These are phyloP conservation scores for Suillus brevipes DNA, from an alignment of 768 basidiomycete genomes.

Conservation along the genomic window DNA sequence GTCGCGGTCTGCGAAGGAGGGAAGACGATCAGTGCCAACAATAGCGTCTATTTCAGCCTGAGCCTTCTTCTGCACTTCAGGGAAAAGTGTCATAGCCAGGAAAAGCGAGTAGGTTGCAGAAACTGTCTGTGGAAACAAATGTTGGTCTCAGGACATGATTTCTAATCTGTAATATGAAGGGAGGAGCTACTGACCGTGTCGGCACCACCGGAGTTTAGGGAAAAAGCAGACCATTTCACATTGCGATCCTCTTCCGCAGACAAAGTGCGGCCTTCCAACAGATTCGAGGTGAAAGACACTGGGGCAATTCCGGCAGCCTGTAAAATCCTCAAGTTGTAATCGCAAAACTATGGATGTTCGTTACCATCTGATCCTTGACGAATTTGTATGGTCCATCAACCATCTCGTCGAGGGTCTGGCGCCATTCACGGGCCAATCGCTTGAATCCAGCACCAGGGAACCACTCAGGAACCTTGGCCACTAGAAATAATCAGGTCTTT, in stretches of 20 bases:
- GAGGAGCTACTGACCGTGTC: conserved; percentile 37
- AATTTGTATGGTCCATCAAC: conserved; percentile 56
- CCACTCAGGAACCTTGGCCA: conserved; percentile 57
- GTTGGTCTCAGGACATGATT: conserved; percentile 1
- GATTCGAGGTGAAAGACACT: conserved; percentile 55
- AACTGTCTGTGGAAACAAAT: conserved; percentile 48
- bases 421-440: conserved; percentile 52
- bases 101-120: conserved; percentile 62
- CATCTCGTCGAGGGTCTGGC: conserved; percentile 53
- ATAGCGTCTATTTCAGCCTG: conserved; percentile 63
- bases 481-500: conserved; percentile 9
- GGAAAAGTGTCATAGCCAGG: conserved; percentile 59
- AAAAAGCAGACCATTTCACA: conserved; percentile 35
- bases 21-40: conserved; percentile 59
- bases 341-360: not conserved
- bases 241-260: not conserved
- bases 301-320: conserved; percentile 53
- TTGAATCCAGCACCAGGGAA: conserved; percentile 58
- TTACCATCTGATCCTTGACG: conserved; percentile 63
- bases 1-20: conserved; percentile 58
- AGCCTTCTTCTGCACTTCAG: conserved; percentile 56
- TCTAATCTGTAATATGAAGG: not conserved
- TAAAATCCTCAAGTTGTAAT: not conserved
- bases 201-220: conserved; percentile 57
- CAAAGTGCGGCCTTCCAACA: conserved; percentile 37